Base-by-base conservation (phyloP, 441 rosid genomes). In the Arabidopsis hybrid region DNA sequence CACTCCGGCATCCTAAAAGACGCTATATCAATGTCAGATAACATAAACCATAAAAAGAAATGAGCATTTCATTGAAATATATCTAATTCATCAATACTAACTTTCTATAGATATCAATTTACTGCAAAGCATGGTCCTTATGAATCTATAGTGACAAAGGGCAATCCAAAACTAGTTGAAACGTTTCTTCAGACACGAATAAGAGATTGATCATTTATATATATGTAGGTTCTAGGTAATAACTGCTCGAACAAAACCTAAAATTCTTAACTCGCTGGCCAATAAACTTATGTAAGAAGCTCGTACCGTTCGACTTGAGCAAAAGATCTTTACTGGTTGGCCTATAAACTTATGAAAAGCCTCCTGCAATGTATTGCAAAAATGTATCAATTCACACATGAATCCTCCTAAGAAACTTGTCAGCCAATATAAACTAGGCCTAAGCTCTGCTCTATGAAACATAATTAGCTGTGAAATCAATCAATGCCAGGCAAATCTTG, bases 1-100 rank as follows among this genome's bases (percentile, higher is more conserved):
- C n/a, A 95, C 99, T 61, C 99, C 99, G 8, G 98, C 92, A 85
- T 95, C 99, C 99, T 95, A 65, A 9, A 57, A 67, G 65, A 58
- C 50, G 21, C 49, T 57, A 74, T 62, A 71, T 72, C 58, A 61
- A 36, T 8, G 60, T 61, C 71, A 71, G 58, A 40, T 18, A 55
- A 45, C 21, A 60, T 26, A n/a, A 62, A 67, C 49, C 26, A n/a
- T 46, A 46, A 45, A 12, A 12, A 57, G 45, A 51, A 21, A 3
- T 16, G 43, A 51, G 67, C 36, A 58, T 49, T 11, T 60, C 63
- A 42, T 13, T 4, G 14, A 6, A 61, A 47, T 18, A 67, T 6
- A 3, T 26, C 8, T 7, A 39, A 31, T 39, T 16, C 29, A 58
- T 16, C 11, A 57, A 38, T 35, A 36, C 47, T 5, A 69, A 6